Conservation (phyloP, 139 green algal species). For the Chlorella sp. region DNA sequence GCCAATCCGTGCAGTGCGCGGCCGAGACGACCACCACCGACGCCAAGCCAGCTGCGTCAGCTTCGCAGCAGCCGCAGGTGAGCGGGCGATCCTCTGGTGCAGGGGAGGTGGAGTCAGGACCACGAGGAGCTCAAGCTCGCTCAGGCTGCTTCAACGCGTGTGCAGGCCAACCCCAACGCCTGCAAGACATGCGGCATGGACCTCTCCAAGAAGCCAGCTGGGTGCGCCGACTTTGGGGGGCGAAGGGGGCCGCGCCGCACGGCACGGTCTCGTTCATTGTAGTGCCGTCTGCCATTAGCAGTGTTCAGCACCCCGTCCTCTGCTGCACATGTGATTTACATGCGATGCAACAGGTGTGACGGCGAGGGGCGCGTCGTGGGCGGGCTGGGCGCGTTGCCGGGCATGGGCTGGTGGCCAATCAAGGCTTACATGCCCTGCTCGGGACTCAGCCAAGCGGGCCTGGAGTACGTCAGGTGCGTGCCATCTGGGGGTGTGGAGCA, state of each 20-base stretch:
- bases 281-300: background rate
- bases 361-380: constrained; percentile 60
- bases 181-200: constrained; percentile 1
- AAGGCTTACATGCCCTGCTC: constrained; percentile 83
- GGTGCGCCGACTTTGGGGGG: too few relatives aligned
- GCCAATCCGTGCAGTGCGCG: too few relatives aligned
- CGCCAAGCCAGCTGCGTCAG: too few relatives aligned
- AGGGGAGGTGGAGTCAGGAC: too few relatives aligned
- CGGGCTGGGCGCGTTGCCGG: constrained; percentile 62
- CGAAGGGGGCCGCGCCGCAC: too few relatives aligned
- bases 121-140: too few relatives aligned
- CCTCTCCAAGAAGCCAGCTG: background rate
- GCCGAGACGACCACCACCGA: too few relatives aligned
- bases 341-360: constrained; percentile 52
- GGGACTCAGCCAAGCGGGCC: constrained; percentile 37
- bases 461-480: constrained; percentile 62
- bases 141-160: too few relatives aligned
- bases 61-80: too few relatives aligned
- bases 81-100: too few relatives aligned
- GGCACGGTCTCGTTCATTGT: too few relatives aligned
- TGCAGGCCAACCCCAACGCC: background rate
- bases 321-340: background rate
- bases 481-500: background rate
- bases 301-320: background rate
- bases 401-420: constrained; percentile 82